Conservation (phyloP, 441 rosid genomes). For the Brassica hybrid region DNA sequence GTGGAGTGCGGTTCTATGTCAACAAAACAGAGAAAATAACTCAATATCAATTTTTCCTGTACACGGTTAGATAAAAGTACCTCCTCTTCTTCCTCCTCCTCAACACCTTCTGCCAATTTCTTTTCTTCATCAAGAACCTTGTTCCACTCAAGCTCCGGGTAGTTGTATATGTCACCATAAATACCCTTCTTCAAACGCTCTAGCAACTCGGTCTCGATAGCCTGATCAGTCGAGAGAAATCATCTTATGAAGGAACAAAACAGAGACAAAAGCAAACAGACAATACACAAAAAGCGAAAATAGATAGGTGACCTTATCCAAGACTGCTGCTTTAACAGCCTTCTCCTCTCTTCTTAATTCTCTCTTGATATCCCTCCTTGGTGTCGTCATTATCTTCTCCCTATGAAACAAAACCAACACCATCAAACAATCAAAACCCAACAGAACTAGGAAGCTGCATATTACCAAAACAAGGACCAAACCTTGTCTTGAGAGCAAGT, state of each 20-base stretch:
- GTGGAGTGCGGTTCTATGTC: background rate
- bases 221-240: background rate
- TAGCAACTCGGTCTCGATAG: conserved; percentile 31
- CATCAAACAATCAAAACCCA: conserved; percentile 14
- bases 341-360: conserved; percentile 82
- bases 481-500: conserved; percentile 88
- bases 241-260: background rate
- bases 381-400: conserved; percentile 69
- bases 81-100: conserved; percentile 58
- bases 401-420: conserved; percentile 36
- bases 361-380: conserved; percentile 71
- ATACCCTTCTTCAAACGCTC: conserved; percentile 72
- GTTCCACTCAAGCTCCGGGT: conserved; percentile 49
- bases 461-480: conserved; percentile 16
- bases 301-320: conserved; percentile 65
- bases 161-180: conserved; percentile 70
- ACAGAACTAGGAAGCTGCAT: background rate
- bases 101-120: conserved; percentile 49
- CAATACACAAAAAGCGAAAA: background rate
- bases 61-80: background rate
- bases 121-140: conserved; percentile 56
- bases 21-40: background rate
- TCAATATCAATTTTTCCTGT: background rate
- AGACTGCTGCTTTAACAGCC: conserved; percentile 75
- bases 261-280: background rate